Percentiles rank a stretch among this genome's conserved stretches.
Conservation (phyloP, 345 rosid genomes). For the Eucalyptus pauciflora region DNA sequence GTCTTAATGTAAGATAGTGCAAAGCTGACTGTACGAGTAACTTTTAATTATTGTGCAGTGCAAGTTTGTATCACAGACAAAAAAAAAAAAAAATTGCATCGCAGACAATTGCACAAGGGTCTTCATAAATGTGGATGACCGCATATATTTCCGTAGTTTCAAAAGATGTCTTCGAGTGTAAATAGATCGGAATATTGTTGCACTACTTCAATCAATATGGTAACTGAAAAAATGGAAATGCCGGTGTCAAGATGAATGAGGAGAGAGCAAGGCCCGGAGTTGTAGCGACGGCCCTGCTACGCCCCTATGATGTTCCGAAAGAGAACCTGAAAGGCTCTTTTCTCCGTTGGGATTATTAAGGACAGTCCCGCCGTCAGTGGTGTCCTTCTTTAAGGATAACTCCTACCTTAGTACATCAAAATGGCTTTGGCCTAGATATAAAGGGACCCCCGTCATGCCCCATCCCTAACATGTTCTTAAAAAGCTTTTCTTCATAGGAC, state of each 20-base stretch:
- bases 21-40: not conserved
- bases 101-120: not conserved
- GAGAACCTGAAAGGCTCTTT: not conserved
- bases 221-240: not conserved
- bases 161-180: not conserved
- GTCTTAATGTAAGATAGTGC: not conserved
- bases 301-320: not conserved
- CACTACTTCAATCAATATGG: not conserved
- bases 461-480: not conserved
- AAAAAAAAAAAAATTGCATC: too few relatives aligned
- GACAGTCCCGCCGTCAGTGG: not conserved
- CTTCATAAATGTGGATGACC: not conserved
- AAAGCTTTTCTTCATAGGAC: not conserved
- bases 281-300: not conserved
- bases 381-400: not conserved
- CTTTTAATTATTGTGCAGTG: not conserved
- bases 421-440: not conserved
- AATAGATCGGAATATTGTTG: not conserved
- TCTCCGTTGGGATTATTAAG: not conserved
- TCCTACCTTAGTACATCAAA: not conserved
- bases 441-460: not conserved
- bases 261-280: not conserved
- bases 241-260: not conserved
- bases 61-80: not conserved
- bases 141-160: not conserved